Evolutionary conservation across 768 basidiomycete species (phyloP), one percentile per base, ranked within the genome.

Genomic region (Mycena amicta): DNA sequence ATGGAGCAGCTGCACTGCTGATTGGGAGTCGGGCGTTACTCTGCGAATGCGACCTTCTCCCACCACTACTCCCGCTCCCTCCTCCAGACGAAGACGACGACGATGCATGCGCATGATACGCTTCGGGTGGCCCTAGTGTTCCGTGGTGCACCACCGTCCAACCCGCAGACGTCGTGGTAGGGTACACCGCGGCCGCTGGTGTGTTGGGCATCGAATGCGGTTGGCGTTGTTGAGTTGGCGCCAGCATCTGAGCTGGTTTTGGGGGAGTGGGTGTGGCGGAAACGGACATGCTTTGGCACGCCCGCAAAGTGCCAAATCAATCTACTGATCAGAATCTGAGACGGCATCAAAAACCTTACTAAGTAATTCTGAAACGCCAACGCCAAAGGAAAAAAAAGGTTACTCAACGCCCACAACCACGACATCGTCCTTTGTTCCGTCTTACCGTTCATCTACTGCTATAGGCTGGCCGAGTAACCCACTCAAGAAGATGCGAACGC

Each of bases 91-190:
- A 26, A 45, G 57, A 41, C 22, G 33, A 46, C n/a, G 26, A 52
- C 4, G 57, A 52, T 25, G 56, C 52, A n/a, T 30, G 37, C 5
- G 40, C 12, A 16, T 45, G 12, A 25, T 41, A 41, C n/a, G 41
- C 47, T 22, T 49, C 26, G 23, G 62, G 49, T 18, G 58, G 59
- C 29, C 58, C 59, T 20, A 64, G 53, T 26, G 52, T 60, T 46
- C 62, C 62, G 50, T 64, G 62, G 53, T 64, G 62, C 1, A 64
- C 53, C 29, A 64, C 62, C 0, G 62, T 64, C 62, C 62, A 63
- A 12, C 62, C 62, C 0, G 29, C 55, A 15, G 18, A 37, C 27
- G 46, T 30, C 1, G 61, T 59, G 3, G 57, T 56, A 2, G 61
- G 61, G 37, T 62, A 62, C 3, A 62, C 13, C 12, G 27, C 25